Conservation (phyloP, 1,284 basidiomycete species). For the Mrakiaceae sp. region DNA sequence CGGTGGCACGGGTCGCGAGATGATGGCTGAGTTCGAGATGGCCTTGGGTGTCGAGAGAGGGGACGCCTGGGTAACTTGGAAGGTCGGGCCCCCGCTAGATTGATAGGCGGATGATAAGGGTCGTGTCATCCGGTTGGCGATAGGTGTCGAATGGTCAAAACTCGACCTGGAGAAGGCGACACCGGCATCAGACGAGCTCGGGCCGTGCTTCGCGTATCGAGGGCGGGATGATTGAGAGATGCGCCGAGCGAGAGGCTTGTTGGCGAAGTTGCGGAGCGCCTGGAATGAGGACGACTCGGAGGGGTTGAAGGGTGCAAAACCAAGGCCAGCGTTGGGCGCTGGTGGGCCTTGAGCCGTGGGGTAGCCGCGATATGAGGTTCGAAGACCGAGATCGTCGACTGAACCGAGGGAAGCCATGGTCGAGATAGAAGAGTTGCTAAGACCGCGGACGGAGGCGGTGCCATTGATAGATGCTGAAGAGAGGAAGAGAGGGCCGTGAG, state of each 20-base stretch:
- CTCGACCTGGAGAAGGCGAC: background rate
- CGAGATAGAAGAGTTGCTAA: background rate
- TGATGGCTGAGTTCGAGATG: too few relatives aligned
- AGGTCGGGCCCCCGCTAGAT: background rate
- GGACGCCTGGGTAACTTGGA: background rate
- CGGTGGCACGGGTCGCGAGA: too few relatives aligned
- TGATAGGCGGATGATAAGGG: background rate
- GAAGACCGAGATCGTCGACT: constrained; percentile 11
- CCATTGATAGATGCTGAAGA: constrained; percentile 14
- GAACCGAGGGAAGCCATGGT: constrained; percentile 3
- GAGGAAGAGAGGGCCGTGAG: too few relatives aligned
- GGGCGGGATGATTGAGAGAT: background rate
- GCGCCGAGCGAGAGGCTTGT: background rate
- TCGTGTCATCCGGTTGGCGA: too few relatives aligned
- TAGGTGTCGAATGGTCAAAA: background rate
- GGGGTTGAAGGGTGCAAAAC: too few relatives aligned
- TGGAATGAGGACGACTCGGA: too few relatives aligned
- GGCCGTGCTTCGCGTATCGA: background rate
- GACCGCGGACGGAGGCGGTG: constrained; percentile 13
- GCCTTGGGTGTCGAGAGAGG: too few relatives aligned
- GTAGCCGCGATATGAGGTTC: background rate
- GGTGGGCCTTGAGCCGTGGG: too few relatives aligned
- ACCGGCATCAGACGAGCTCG: background rate
- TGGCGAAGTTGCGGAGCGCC: too few relatives aligned
- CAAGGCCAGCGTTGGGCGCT: too few relatives aligned